phyloP scores from a whole-genome alignment of 305 asterid genomes.

The Fraxinus albicans region DNA sequence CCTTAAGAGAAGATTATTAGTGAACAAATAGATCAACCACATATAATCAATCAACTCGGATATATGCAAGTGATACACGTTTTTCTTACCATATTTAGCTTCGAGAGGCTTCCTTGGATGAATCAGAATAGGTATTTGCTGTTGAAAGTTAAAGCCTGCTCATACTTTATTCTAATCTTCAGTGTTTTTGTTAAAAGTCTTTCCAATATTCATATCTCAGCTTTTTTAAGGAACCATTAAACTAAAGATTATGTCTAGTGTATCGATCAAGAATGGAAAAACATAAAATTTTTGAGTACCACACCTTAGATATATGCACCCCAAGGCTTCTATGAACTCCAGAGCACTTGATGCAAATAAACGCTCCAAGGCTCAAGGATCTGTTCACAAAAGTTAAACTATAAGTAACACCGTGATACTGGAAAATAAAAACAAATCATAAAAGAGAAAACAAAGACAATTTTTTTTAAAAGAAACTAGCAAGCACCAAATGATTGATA shows the following conservation, averaged over 20 bases:
- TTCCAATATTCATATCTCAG: background rate
- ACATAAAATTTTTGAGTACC: background rate
- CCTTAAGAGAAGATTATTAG: background rate
- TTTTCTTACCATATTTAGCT: background rate
- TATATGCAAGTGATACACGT: background rate
- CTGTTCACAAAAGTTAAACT: conserved; percentile 39
- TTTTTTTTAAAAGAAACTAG: background rate
- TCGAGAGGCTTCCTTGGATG: background rate
- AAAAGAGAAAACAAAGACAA: background rate
- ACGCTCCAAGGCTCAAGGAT: conserved; percentile 70
- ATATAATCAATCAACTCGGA: background rate
- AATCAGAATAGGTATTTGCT: background rate
- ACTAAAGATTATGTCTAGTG: background rate
- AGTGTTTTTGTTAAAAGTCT: background rate
- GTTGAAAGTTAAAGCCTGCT: background rate
- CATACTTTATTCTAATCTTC: background rate
- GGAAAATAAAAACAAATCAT: background rate
- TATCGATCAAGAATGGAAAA: background rate
- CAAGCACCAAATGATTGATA: background rate
- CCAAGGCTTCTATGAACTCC: conserved; percentile 94
- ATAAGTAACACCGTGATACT: background rate
- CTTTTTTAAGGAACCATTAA: background rate
- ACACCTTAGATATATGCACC: conserved; percentile 82
- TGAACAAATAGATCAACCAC: background rate
- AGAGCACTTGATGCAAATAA: conserved; percentile 87